Conservation (phyloP, 2,329 filamentous ascomycete species). For the Berkeleyomyces basicola region DNA sequence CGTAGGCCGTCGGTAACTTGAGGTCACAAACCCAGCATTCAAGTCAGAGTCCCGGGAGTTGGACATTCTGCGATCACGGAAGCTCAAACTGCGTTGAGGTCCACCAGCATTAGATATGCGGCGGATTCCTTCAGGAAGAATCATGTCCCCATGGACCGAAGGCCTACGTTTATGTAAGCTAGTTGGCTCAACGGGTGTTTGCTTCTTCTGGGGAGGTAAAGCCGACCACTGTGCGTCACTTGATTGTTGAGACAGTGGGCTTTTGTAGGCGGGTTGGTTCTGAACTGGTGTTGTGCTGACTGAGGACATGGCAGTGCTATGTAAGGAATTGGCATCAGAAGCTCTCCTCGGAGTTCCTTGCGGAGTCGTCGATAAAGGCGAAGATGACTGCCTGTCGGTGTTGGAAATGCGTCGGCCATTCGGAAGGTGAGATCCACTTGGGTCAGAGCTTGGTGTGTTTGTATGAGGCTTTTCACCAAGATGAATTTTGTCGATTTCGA, state of each 20-base stretch:
- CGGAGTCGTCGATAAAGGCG: conserved; percentile 2
- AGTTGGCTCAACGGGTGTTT: background rate
- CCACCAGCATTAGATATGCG: background rate
- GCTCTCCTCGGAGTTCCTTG: conserved; percentile 4
- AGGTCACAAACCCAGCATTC: background rate
- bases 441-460: conserved; percentile 6
- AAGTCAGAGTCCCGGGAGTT: background rate
- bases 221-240: background rate
- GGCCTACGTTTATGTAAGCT: conserved; percentile 8
- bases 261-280: background rate
- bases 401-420: conserved; percentile 4
- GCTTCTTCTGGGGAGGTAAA: conserved; percentile 1
- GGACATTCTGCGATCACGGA: conserved; percentile 7
- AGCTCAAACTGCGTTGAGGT: conserved; percentile 5
- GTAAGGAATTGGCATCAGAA: background rate
- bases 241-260: conserved; percentile 5
- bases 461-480: conserved; percentile 10
- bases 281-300: conserved; percentile 4
- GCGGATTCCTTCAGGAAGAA: conserved; percentile 1
- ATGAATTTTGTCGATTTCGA: conserved; percentile 18
- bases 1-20: conserved; percentile 3
- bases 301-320: background rate
- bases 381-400: conserved; percentile 3
- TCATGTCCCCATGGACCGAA: conserved; percentile 7
- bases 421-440: background rate